phyloP scores from a whole-genome alignment of 2,329 filamentous ascomycete species.

The Pseudopyricularia javanii region DNA sequence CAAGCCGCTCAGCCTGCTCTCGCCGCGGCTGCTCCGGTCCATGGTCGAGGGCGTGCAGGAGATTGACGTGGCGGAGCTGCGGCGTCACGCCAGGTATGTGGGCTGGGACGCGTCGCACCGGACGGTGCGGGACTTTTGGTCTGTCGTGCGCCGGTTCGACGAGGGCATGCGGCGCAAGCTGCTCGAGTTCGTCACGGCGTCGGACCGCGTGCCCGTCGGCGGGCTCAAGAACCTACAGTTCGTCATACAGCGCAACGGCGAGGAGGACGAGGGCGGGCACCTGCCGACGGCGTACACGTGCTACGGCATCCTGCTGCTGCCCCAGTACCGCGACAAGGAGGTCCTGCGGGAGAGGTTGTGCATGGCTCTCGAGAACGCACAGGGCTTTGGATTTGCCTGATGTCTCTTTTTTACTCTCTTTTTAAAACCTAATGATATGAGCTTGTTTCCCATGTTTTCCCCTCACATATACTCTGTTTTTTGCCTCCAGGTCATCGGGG shows the following conservation, averaged over 20 bases:
- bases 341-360: constrained; percentile 61
- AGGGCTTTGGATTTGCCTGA: constrained; percentile 77
- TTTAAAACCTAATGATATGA: neutral
- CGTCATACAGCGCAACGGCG: constrained; percentile 65
- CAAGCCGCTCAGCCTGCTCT: constrained; percentile 61
- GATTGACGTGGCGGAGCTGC: constrained; percentile 66
- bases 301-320: constrained; percentile 77
- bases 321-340: constrained; percentile 63
- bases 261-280: constrained; percentile 36
- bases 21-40: constrained; percentile 56
- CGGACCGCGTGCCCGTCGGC: constrained; percentile 77
- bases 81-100: constrained; percentile 63
- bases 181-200: constrained; percentile 90
- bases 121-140: constrained; percentile 74
- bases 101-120: constrained; percentile 61
- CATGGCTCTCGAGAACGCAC: constrained; percentile 79
- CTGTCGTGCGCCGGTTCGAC: constrained; percentile 56
- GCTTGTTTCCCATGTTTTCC: neutral
- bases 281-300: constrained; percentile 87
- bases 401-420: neutral
- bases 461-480: neutral
- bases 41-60: constrained; percentile 74
- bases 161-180: constrained; percentile 61
- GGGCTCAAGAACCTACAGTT: constrained; percentile 76
- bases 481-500: neutral